A percentile compares a stretch with the other conserved stretches of the same genome.
Conservation (phyloP, 176 grass and related monocot genomes). For the Oryza longistaminata region DNA sequence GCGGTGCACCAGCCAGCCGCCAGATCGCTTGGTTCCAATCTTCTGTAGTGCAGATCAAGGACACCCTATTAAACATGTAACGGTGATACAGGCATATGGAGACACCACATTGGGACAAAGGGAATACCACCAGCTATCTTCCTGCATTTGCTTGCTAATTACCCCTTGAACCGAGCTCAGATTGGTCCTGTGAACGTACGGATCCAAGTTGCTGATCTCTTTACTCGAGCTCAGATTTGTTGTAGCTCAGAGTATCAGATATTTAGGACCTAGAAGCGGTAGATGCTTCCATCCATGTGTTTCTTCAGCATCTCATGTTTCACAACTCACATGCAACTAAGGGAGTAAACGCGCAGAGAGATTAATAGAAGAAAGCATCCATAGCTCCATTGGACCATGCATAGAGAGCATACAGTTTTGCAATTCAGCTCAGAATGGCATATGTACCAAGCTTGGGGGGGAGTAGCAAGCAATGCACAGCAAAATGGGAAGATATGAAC, state of each 20-base stretch:
- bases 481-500: constrained; percentile 44
- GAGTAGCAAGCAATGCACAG: constrained; percentile 40
- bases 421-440: constrained; percentile 9
- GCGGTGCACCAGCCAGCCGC: too few relatives aligned
- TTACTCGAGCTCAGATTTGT: neutral
- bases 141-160: neutral
- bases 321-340: neutral
- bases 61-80: neutral
- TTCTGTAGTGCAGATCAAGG: neutral
- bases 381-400: neutral
- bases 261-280: neutral
- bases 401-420: neutral
- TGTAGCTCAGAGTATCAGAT: neutral
- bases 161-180: neutral
- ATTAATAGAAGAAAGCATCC: neutral
- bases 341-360: neutral
- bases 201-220: neutral
- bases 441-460: constrained; percentile 6
- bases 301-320: neutral
- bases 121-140: neutral
- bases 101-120: neutral
- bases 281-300: neutral
- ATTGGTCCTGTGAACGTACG: neutral
- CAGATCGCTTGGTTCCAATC: neutral
- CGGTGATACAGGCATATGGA: neutral